These are phyloP conservation scores for Penicillium antarcticum DNA, from an alignment of 495 filamentous ascomycete species.

Conservation along the genomic window DNA sequence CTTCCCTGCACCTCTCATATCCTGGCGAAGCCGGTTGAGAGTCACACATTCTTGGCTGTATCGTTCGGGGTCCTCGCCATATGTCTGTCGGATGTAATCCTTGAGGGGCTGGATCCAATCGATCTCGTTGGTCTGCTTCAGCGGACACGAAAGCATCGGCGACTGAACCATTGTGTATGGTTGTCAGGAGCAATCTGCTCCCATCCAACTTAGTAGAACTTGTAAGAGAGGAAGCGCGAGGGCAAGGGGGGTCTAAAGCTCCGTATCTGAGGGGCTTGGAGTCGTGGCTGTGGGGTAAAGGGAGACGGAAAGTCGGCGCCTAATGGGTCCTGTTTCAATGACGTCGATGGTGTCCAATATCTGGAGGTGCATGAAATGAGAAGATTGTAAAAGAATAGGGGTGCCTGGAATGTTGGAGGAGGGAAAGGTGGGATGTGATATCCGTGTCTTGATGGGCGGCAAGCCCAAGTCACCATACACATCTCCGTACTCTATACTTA, in stretches of 20 bases:
- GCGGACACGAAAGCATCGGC: conserved; percentile 87
- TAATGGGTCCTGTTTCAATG: conserved; percentile 20
- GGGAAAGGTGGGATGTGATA: conserved; percentile 21
- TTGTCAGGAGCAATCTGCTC: conserved; percentile 40
- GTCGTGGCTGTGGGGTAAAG: conserved; percentile 30
- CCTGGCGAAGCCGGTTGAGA: conserved; percentile 94
- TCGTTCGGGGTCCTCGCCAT: conserved; percentile 93
- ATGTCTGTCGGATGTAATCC: conserved; percentile 85
- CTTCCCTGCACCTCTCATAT: conserved; percentile 97
- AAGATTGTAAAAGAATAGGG: conserved; percentile 6
- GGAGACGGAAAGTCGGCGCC: conserved; percentile 20
- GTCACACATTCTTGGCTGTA: conserved; percentile 93
- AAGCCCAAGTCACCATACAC: conserved; percentile 3
- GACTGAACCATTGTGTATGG: conserved; percentile 63
- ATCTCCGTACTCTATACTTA: too few species aligned
- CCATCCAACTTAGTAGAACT: conserved; percentile 25
- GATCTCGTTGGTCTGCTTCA: conserved; percentile 99
- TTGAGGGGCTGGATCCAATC: conserved; percentile 96
- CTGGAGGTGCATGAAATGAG: background rate
- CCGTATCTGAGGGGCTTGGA: conserved; percentile 15
- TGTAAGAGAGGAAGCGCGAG: conserved; percentile 5
- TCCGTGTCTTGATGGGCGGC: conserved; percentile 17
- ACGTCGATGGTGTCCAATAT: conserved; percentile 10
- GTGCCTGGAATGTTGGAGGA: conserved; percentile 2
- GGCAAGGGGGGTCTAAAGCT: conserved; percentile 10